phyloP scores from a whole-genome alignment of 2,329 filamentous ascomycete genomes.

The Xylaria sp. region DNA sequence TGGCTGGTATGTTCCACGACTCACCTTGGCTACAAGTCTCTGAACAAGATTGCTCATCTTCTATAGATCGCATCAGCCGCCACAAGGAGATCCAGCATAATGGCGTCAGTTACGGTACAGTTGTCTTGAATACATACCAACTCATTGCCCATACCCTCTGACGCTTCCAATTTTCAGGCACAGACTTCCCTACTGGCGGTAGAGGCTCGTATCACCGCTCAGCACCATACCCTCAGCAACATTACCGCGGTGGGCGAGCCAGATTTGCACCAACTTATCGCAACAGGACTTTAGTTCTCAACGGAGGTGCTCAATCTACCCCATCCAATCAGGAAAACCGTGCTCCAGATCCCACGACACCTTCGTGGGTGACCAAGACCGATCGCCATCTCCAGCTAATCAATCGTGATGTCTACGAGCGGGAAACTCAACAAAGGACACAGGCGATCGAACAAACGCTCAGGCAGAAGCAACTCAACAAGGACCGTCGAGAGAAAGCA shows the following conservation, averaged over 20 bases:
- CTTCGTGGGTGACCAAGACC: conserved; percentile 75
- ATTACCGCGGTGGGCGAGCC: conserved; percentile 45
- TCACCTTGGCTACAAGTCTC: not conserved
- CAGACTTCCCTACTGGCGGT: conserved; percentile 33
- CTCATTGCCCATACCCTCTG: not conserved
- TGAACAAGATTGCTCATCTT: conserved; percentile 41
- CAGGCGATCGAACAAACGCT: conserved; percentile 79
- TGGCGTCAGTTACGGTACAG: conserved; percentile 50
- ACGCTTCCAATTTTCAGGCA: conserved; percentile 33
- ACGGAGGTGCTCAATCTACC: conserved; percentile 44
- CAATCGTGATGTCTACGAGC: conserved; percentile 81
- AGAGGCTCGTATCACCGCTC: conserved; percentile 43
- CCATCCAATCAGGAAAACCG: conserved; percentile 46
- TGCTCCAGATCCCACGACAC: conserved; percentile 51
- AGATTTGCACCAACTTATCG: conserved; percentile 46
- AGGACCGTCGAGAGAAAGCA: conserved; percentile 66
- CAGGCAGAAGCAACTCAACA: conserved; percentile 64
- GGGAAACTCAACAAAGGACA: conserved; percentile 73
- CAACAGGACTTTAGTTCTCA: conserved; percentile 50
- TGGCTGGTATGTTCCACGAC: conserved; percentile 57
- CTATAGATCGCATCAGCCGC: conserved; percentile 79
- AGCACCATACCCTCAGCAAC: conserved; percentile 46
- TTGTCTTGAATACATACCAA: not conserved
- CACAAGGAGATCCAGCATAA: conserved; percentile 73
- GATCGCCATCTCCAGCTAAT: conserved; percentile 86